Evolutionary conservation across 257 asterid species (phyloP).

Genomic region (Cruciata laevipes): DNA sequence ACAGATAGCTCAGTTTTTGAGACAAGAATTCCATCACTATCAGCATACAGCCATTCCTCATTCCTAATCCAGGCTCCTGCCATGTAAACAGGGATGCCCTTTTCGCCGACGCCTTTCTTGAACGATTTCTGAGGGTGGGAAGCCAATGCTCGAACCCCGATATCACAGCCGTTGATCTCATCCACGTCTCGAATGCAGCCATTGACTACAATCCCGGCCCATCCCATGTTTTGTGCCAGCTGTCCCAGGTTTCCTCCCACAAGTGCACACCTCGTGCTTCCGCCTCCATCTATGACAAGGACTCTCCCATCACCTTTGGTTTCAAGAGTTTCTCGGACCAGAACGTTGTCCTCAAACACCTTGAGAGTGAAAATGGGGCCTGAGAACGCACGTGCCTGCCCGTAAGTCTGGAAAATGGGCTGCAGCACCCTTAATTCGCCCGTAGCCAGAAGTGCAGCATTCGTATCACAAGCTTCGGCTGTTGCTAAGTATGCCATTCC

Average conservation of each 20-base stretch:
- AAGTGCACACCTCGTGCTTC: constrained; percentile 78
- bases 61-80: constrained; percentile 54
- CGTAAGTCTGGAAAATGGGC: constrained; percentile 70
- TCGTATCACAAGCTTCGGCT: constrained; percentile 77
- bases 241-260: constrained; percentile 74
- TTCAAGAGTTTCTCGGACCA: constrained; percentile 70
- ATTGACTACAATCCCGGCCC: constrained; percentile 70
- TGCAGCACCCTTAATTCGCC: constrained; percentile 71
- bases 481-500: constrained; percentile 70
- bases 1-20: constrained; percentile 69
- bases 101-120: constrained; percentile 64
- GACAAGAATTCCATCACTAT: constrained; percentile 71
- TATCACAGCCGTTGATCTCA: constrained; percentile 74
- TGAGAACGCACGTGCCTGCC: constrained; percentile 54
- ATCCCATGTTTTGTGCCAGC: constrained; percentile 68
- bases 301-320: constrained; percentile 67
- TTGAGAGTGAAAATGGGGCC: constrained; percentile 70
- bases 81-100: constrained; percentile 38
- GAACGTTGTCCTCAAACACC: constrained; percentile 74
- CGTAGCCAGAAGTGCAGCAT: constrained; percentile 41
- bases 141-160: constrained; percentile 81
- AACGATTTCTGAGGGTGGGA: constrained; percentile 68
- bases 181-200: constrained; percentile 80
- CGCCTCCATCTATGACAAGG: constrained; percentile 77
- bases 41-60: constrained; percentile 94